phyloP scores from a whole-genome alignment of 2,329 filamentous ascomycete genomes.

The Fusarium nodosum region DNA sequence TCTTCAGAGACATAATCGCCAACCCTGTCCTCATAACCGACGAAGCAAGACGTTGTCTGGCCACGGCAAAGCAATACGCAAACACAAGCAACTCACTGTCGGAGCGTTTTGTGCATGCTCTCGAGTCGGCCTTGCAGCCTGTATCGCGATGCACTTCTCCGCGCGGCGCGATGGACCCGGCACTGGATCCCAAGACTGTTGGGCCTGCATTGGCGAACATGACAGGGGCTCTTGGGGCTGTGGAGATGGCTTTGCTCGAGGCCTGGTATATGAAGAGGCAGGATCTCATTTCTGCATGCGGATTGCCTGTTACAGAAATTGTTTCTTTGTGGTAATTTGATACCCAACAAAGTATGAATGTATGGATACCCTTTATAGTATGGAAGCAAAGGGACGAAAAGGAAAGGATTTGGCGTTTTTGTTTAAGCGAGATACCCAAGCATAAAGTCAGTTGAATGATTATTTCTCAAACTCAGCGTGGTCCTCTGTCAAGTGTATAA shows the following conservation, averaged over 20 bases:
- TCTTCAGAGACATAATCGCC: constrained; percentile 39
- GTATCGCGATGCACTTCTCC: constrained; percentile 25
- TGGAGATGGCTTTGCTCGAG: constrained; percentile 43
- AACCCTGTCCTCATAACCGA: constrained; percentile 37
- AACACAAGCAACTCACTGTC: constrained; percentile 25
- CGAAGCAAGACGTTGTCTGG: constrained; percentile 44
- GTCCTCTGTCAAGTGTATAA: not conserved
- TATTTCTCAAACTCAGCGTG: not conserved
- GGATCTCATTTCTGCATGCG: constrained; percentile 18
- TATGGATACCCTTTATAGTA: not conserved
- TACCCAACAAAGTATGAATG: not conserved
- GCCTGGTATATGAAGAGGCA: constrained; percentile 42
- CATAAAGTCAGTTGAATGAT: constrained; percentile 20
- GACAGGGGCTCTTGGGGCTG: constrained; percentile 22
- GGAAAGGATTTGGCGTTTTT: constrained; percentile 19
- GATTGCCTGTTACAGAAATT: constrained; percentile 38
- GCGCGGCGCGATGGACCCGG: constrained; percentile 38
- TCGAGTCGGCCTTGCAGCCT: constrained; percentile 41
- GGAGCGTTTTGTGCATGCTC: constrained; percentile 36
- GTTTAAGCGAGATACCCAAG: constrained; percentile 38
- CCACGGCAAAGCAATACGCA: constrained; percentile 41
- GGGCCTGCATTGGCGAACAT: constrained; percentile 22
- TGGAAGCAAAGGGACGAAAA: not conserved
- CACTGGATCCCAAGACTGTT: constrained; percentile 32
- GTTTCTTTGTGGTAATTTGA: constrained; percentile 43